Evolutionary conservation across 306 rosid species (phyloP), one percentile per base, ranked within the genome.

Genomic region (Gynostemma pentaphyllum): DNA sequence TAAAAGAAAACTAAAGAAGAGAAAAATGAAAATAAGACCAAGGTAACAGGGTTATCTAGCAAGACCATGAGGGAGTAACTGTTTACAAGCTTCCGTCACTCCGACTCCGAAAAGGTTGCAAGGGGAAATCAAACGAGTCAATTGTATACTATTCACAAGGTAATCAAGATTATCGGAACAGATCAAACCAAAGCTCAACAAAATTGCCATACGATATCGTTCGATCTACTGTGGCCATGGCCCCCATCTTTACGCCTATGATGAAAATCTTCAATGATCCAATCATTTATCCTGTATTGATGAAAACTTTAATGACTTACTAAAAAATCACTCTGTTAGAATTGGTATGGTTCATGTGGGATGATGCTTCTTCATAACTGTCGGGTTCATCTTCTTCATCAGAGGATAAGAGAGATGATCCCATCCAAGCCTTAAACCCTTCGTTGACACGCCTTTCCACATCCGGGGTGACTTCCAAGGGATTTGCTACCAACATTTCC

Each of bases 341-440:
- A 74, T 74, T 69, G 69, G 86, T n/a, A 21, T 59, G 69, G 18
- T 26, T 63, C 42, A 68, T 55, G 34, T 45, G 40, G 47, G 67
- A 71, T 65, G 89, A 66, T 59, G 66, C 85, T 73, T 76, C 88
- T 40, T 79, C 81, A 28, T 79, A 82, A 70, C 77, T 73, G 57
- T 79, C 86, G 32, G 77, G 80, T 70, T 88, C 96, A 64, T 92
- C 98, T 81, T 88, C 98, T 7, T 92, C 99, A 4, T 92, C 97
- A 0, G 99, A 92, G 26, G 99, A 92, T 68, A 88, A 78, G 77
- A 88, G 87, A 61, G 99, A 88, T 9, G 97, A 75, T 9, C 97
- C 97, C 97, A 92, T 92, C 99, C 99, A 92, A 51, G 94, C 78
- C 71, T 83, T 92, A 60, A 92, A 92, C 65, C 96, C 97, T 81